phyloP scores from a whole-genome alignment of 768 basidiomycete genomes.

The Albatrellus ellisii region DNA sequence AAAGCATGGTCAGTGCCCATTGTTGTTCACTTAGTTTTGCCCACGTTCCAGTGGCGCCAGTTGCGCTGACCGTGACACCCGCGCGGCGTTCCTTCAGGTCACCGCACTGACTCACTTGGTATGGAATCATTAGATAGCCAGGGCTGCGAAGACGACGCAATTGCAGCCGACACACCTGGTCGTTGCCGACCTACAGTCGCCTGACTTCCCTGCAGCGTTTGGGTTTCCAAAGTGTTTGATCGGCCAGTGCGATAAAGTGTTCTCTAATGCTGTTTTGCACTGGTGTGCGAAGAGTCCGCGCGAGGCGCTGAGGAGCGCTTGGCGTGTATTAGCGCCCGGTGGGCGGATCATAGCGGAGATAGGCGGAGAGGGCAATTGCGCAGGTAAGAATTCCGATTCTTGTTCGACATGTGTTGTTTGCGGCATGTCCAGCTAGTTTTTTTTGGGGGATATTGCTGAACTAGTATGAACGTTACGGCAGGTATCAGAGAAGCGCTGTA shows the following conservation, averaged over 20 bases:
- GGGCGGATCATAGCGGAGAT: slow-evolving; percentile 69
- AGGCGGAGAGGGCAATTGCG: slow-evolving; percentile 63
- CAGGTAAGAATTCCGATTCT: too few relatives aligned
- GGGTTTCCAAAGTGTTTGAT: slow-evolving; percentile 17
- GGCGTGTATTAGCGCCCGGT: slow-evolving; percentile 48
- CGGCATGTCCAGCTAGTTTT: background rate
- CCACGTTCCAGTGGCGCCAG: too few relatives aligned
- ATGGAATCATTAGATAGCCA: slow-evolving; percentile 40
- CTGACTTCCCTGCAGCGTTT: slow-evolving; percentile 1
- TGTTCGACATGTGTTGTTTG: too few relatives aligned
- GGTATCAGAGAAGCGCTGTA: slow-evolving; percentile 51
- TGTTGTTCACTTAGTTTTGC: too few relatives aligned
- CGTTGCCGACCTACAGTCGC: slow-evolving; percentile 38
- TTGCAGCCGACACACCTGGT: slow-evolving; percentile 14
- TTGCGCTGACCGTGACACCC: too few relatives aligned
- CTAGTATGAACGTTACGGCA: slow-evolving; percentile 20
- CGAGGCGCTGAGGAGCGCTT: slow-evolving; percentile 49
- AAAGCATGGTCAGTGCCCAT: slow-evolving; percentile 47
- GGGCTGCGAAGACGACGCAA: slow-evolving; percentile 23
- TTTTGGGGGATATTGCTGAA: slow-evolving; percentile 2
- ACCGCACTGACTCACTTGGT: too few relatives aligned
- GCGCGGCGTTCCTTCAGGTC: too few relatives aligned
- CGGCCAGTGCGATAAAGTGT: slow-evolving; percentile 55
- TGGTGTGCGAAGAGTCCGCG: slow-evolving; percentile 73
- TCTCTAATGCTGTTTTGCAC: slow-evolving; percentile 71